Evolutionary conservation across 164 flowering plant genomes (phyloP), one percentile per base, ranked within the genome.

Genomic region (Buxus sempervirens): DNA sequence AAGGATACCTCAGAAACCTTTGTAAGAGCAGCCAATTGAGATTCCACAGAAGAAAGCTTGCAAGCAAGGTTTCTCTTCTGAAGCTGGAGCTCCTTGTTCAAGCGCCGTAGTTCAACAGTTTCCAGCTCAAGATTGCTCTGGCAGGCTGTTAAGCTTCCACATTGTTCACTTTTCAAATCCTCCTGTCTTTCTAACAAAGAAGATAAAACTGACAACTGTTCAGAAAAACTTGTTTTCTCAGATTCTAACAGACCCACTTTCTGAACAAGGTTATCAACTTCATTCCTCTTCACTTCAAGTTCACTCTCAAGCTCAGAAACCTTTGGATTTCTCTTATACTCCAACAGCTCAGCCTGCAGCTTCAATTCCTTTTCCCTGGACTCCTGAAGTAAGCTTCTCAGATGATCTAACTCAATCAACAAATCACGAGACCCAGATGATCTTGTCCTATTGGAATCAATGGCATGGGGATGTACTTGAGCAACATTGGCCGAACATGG

Each of bases 61-160:
- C 88, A 84, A 74, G 86, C 54, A 45, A 89, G 83, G 71, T 81
- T 82, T 70, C 96, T 82, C 83, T 90, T 90, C 58, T 93, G 83
- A 67, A 88, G 81, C 82, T 93, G 98, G 16, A 93, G 80, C 76
- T 93, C 98, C 83, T 85, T 90, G 67, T 90, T 93, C 66, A 87
- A 38, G 1, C 98, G 81, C 70, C 95, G 85, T 72, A 93, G 68
- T 76, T 88, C 89, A 22, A 93, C 77, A 36, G 88, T 88, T 75
- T 93, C 98, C 84, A 93, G 77, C 58, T 88, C 96, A 9, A 85
- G 76, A 70, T 76, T 72, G 27, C 70, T 61, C 23, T 66, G 55
- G 1, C 54, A 23, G 10, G 63, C 7, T 9, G 54, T 36, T 1
- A 64, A 58, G 76, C 8, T 68, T 14, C 55, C 80, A 24, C 41